Conservation (phyloP, 1,139 yeast species). For the Geotrichum klebahnii region DNA sequence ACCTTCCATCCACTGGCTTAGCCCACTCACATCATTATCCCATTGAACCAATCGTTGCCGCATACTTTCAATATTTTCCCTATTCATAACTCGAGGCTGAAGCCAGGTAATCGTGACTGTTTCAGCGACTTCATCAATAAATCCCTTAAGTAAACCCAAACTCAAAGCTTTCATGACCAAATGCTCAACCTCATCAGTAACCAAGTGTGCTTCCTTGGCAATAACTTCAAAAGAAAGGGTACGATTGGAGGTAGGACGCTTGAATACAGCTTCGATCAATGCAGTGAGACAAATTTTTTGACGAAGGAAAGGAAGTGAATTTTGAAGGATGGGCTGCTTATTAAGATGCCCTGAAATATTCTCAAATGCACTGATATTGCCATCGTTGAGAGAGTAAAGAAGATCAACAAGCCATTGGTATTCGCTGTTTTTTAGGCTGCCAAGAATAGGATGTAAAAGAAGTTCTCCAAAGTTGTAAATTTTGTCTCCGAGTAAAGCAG, state of each 20-base stretch:
- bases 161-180: constrained; percentile 88
- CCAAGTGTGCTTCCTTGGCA: constrained; percentile 65
- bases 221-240: constrained; percentile 69
- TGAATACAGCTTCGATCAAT: constrained; percentile 79
- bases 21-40: constrained; percentile 66
- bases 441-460: constrained; percentile 79
- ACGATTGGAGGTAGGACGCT: constrained; percentile 70
- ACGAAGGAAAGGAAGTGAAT: constrained; percentile 63
- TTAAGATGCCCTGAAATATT: constrained; percentile 44
- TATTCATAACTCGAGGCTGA: constrained; percentile 88
- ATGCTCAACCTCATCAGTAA: constrained; percentile 74
- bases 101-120: constrained; percentile 84
- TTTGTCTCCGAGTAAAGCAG: constrained; percentile 87
- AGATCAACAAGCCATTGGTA: constrained; percentile 73
- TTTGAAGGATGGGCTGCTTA: constrained; percentile 58
- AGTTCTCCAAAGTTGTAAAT: constrained; percentile 95
- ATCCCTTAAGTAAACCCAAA: constrained; percentile 75
- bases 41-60: constrained; percentile 68
- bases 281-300: constrained; percentile 93
- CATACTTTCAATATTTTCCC: constrained; percentile 73
- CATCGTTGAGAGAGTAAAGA: constrained; percentile 68
- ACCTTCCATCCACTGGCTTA: constrained; percentile 56
- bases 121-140: constrained; percentile 80
- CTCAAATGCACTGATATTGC: constrained; percentile 64
- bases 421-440: constrained; percentile 49